These are phyloP conservation scores for Amphibolis antarctica DNA, from an alignment of 106 monocot species.

Conservation along the genomic window DNA sequence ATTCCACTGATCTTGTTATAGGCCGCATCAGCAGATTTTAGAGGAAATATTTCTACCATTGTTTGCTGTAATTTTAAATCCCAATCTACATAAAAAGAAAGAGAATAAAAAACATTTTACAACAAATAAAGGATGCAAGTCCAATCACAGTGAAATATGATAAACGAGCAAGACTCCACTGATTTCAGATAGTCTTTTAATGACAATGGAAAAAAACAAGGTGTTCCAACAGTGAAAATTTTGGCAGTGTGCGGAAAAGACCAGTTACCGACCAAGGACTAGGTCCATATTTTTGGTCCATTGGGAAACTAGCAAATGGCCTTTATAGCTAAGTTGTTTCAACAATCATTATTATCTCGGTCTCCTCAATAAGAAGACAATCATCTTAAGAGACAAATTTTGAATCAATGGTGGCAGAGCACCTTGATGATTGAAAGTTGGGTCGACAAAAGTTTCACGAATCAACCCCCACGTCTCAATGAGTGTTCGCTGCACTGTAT, in stretches of 20 bases:
- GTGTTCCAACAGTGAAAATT: too few relatives aligned
- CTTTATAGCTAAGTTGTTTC: not conserved
- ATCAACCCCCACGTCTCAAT: constrained; percentile 95
- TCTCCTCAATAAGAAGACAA: not conserved
- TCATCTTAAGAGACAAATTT: not conserved
- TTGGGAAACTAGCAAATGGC: too few relatives aligned
- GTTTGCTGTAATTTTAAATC: constrained; percentile 86
- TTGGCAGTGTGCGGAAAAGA: too few relatives aligned
- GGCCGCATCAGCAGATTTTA: constrained; percentile 86
- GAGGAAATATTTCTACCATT: constrained; percentile 92
- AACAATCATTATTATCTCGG: not conserved
- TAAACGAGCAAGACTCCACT: too few relatives aligned
- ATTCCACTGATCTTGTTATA: constrained; percentile 88
- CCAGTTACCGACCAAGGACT: too few relatives aligned
- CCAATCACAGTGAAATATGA: not conserved
- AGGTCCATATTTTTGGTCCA: too few relatives aligned
- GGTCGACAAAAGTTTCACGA: constrained; percentile 91
- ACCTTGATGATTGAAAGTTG: constrained; percentile 99
- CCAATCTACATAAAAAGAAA: constrained; percentile 54
- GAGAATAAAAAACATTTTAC: not conserved
- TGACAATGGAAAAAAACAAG: too few relatives aligned
- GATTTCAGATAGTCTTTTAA: too few relatives aligned
- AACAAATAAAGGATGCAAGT: not conserved
- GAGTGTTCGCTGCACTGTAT: constrained; percentile 78
- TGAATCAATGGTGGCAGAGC: not conserved